A percentile compares a stretch with the other conserved stretches of the same genome.
Evolutionary conservation across 352 stramenopile species (phyloP).

Genomic region (Phytophthora litchii): DNA sequence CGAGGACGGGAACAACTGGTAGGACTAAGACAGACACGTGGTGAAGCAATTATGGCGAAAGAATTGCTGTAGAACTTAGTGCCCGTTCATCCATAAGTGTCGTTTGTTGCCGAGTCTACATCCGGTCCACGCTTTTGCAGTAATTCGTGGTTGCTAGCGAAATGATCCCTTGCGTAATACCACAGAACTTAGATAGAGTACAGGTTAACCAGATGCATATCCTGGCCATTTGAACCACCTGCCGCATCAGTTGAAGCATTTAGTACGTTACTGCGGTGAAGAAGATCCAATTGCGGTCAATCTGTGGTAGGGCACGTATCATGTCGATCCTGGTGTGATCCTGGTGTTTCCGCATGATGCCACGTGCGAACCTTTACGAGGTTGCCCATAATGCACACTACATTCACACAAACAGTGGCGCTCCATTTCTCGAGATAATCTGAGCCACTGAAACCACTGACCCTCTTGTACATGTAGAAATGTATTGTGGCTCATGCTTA

Average conservation of each 20-base stretch:
- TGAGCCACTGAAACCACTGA: too few relatives aligned
- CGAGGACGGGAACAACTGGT: too few relatives aligned
- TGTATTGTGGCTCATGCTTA: not conserved
- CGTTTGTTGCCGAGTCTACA: not conserved
- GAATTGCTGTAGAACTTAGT: not conserved
- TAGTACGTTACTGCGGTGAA: not conserved
- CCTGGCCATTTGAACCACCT: not conserved
- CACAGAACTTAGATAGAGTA: not conserved
- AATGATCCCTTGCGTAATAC: not conserved
- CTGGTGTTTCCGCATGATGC: too few relatives aligned
- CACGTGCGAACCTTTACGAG: not conserved
- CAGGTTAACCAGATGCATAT: not conserved
- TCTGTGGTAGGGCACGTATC: not conserved
- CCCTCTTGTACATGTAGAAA: not conserved
- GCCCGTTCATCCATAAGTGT: not conserved
- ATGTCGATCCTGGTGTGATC: not conserved
- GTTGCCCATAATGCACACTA: not conserved
- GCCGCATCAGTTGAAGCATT: not conserved
- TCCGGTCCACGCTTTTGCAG: not conserved
- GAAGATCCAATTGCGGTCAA: constrained; percentile 1
- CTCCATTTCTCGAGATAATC: not conserved
- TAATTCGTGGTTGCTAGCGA: constrained; percentile 1
- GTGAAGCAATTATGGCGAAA: not conserved
- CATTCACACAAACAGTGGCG: not conserved
- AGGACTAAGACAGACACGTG: too few relatives aligned